Base-by-base conservation (phyloP, 768 basidiomycete genomes). In the Russula emetica region DNA sequence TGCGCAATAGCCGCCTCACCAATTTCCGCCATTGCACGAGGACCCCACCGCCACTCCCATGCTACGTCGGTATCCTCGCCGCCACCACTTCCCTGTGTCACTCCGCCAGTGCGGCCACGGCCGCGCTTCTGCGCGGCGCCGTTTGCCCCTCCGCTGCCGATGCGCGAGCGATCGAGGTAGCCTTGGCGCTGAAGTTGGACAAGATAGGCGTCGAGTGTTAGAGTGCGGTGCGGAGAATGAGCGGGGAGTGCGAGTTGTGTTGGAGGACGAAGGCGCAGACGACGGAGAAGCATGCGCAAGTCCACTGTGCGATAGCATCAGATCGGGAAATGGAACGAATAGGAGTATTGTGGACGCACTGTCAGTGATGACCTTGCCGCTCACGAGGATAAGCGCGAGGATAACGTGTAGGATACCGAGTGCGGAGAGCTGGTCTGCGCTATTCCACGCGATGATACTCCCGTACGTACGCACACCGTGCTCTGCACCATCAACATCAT, bases 371-470 rank as follows among this genome's bases (percentile, higher is more conserved):
- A 83, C 80, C 11, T 88, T 78, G 51, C 92, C 92, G 67, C 83
- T 86, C 50, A 88, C 88, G n/a, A 98, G 79, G 53, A 98, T 85
- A 26, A 97, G 77, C 0, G 88, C 85, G 11, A 98, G 82, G 42
- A 98, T 80, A 18, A 92, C 83, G 60, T 92, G 88, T 16, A 94
- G 78, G 5, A 97, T 74, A 9, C 94, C 95, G 26, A 89, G 71
- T 2, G 82, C 70, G 2, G 82, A 86, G 1, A 92, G 77, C 66
- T 94, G 81, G 71, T 93, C 85, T 14, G 77, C 71, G 58, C 76
- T 78, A 63, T 82, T 87, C 87, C 89, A 92, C 0, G 87, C 84
- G 52, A 94, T 77, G 68, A 93, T 79, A 59, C 84, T 86, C 0
- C 91, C 91, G 57, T 85, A 83, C 18, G 75, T 78, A 26, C 78